Evolutionary conservation across 306 rosid genomes (phyloP), one percentile per base, ranked within the genome.

Genomic region (Carpinus viminea): DNA sequence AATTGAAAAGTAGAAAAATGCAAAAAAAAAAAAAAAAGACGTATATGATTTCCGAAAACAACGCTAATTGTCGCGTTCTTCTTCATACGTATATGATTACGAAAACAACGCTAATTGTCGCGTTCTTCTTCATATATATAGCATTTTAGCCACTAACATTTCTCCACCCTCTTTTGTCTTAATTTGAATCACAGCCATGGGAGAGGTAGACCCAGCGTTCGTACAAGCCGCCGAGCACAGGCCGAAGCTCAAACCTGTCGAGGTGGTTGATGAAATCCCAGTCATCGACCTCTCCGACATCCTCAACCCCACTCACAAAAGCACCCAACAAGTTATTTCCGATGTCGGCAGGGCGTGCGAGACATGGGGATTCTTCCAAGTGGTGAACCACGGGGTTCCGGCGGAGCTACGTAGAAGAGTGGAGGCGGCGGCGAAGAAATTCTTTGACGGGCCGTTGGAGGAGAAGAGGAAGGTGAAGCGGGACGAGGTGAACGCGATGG

Each of bases 331-430:
- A 12, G 66, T 91, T 0, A 74, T 85, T 34, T 65, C 86, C 0
- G 61, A 89, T 71, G 86, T 94, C 21, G 92, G 90, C 54, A 75
- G 74, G 5, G 97, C 97, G 0, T 88, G 98, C 80, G 79, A 87
- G 77, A 77, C 72, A 0, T 95, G 93, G 98, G 98, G 98, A 15
- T 95, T 95, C 73, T 95, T 95, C 72, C 98, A 93, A 56, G 94
- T 90, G 26, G 78, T 87, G 46, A 92, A 92, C 64, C 98, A 92
- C 78, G 90, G 91, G 71, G 90, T 92, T 5, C 89, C 93, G 0
- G 59, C 78, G 65, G 88, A 84, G 12, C 47, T 78, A 70, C 64
- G 73, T 8, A 20, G 76, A 52, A 88, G 76, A 53, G 72, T 86
- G 24, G 90, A 83, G 83, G 85, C 74, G 4, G 82, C 64, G 68